Base-by-base conservation (phyloP, 2,329 filamentous ascomycete genomes). In the Colletotrichum sidae region DNA sequence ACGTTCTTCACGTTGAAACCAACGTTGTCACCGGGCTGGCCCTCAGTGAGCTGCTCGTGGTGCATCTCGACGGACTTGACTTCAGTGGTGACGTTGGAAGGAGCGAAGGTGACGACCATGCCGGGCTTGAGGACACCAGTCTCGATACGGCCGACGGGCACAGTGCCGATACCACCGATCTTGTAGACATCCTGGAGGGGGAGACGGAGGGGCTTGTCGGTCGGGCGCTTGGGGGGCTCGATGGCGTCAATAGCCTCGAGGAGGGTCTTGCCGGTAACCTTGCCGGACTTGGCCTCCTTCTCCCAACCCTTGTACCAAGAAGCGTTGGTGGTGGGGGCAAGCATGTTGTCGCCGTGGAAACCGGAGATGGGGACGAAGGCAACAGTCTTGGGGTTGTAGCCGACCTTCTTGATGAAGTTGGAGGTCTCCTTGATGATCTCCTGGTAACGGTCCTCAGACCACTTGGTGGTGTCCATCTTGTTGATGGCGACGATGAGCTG, bases 1-100 rank as follows among this genome's bases (percentile, higher is more conserved):
- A 99, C 96, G 96, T 99, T 99, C 94, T 99, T 99, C 87, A 99
- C 95, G 93, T 99, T 99, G 94, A 99, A 99, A 78, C 96, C 96
- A 83, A 99, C 96, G 89, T 99, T 99, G 93, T 99, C 96, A 91
- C 96, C 96, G 80, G 96, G 96, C 74, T 92, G 80, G 92, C 96
- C 96, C 90, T 97, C 91, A 73, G 82, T 69, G 76, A 99, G 94
- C 92, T 97, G 94, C 89, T 97, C 93, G 94, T 98, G 95, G 91
- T 97, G 95, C 96, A 99, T 99, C 89, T 99, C 96, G 79, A 99
- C 96, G 84, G 95, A 98, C 94, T 99, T 99, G 90, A 98, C 96
- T 93, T 99, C 96, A 89, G 96, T 98, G 91, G 96, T 98, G 83
- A 99, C 94, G 90, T 93, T 93, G 88, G 94, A 87, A 75, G 96